Conservation (phyloP, 2,329 filamentous ascomycete genomes). For the Elsinoe perseae region DNA sequence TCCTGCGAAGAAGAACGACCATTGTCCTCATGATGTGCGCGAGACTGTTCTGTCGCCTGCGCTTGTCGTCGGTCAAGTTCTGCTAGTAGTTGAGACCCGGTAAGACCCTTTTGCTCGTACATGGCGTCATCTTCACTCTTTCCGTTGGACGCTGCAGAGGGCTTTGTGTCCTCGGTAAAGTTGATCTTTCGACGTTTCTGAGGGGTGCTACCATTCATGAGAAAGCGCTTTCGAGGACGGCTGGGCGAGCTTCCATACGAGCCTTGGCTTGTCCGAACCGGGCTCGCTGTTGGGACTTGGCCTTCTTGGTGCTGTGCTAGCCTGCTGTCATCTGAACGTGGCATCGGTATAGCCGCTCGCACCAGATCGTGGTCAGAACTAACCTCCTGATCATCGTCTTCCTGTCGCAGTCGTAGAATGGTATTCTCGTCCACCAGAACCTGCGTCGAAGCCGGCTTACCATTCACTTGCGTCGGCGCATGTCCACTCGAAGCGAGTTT, state of each 20-base stretch:
- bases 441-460: conserved; percentile 15
- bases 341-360: background rate
- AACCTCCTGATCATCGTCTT: conserved; percentile 35
- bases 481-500: background rate
- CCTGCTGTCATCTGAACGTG: background rate
- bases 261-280: background rate
- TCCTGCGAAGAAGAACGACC: conserved; percentile 21
- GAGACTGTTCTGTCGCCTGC: conserved; percentile 14
- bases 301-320: background rate
- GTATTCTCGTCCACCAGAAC: conserved; percentile 57
- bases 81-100: conserved; percentile 12
- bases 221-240: conserved; percentile 6
- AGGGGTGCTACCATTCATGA: background rate
- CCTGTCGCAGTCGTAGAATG: conserved; percentile 43
- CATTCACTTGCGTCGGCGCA: background rate
- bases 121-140: background rate
- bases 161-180: background rate
- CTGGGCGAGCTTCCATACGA: background rate
- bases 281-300: background rate
- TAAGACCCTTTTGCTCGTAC: conserved; percentile 14
- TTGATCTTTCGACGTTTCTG: conserved; percentile 10
- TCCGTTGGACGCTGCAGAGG: background rate
- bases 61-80: conserved; percentile 9
- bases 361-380: conserved; percentile 22
- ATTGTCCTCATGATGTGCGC: conserved; percentile 24